Conservation (phyloP, 129 eudicot species). For the Calendula officinalis region DNA sequence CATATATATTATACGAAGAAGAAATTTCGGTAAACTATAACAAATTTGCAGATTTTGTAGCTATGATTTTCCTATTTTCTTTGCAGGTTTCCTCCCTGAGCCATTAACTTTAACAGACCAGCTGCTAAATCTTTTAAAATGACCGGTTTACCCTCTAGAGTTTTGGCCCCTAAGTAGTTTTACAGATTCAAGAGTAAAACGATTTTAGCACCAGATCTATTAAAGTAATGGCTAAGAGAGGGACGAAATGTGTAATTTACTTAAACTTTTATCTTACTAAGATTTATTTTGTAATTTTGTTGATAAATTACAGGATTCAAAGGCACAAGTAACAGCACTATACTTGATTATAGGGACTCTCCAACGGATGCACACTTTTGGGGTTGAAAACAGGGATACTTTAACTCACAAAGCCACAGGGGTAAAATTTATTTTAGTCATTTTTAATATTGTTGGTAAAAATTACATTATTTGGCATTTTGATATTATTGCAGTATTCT, state of each 20-base stretch:
- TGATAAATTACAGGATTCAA: constrained; percentile 66
- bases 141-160: no score
- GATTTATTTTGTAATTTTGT: constrained; percentile 5
- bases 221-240: no score
- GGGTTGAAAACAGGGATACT: constrained; percentile 97
- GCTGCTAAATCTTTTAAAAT: no score
- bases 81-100: no score
- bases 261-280: constrained; percentile 1
- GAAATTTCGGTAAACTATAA: constrained; percentile 66
- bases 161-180: no score
- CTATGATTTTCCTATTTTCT: neutral
- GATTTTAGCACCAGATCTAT: no score
- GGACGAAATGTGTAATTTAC: no score
- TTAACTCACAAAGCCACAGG: constrained; percentile 98
- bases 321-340: constrained; percentile 86
- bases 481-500: constrained; percentile 55
- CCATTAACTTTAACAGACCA: no score
- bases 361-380: constrained; percentile 91
- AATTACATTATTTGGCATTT: neutral
- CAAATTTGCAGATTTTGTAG: neutral
- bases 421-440: constrained; percentile 45
- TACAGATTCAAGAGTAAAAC: no score
- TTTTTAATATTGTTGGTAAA: neutral
- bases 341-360: constrained; percentile 94
- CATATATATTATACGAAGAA: constrained; percentile 95